Evolutionary conservation across 177 flowering plant genomes (phyloP), one percentile per base, ranked within the genome.

Genomic region (Tripterygium wilfordii): DNA sequence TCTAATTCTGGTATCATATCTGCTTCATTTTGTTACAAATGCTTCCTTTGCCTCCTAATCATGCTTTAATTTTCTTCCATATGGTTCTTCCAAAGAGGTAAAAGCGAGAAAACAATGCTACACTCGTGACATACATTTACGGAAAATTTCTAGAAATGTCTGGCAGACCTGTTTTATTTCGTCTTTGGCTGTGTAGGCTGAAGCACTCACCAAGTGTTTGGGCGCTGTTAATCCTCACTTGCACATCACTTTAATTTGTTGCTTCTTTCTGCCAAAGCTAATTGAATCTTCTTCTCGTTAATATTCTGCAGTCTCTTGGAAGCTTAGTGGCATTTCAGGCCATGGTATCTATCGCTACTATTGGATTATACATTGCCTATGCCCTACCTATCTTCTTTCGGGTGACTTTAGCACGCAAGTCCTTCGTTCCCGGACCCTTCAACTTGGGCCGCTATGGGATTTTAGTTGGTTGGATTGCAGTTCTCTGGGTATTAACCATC

Each of bases 341-440:
- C 6, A 92, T 92, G 96, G 96, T 86, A 28, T 92, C 96, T 2
- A 89, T 89, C 54, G 96, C 95, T 31, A 84, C 89, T 1, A 82
- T 92, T 25, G 91, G 89, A 27, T 78, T 89, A 35, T 89, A 92
- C 77, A 86, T 89, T 32, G 91, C 94, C 1, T 89, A 92, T 62
- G 96, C 91, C 4, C 46, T 89, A 20, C 96, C 96, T 14, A 84
- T 89, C 48, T 75, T 86, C 55, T 82, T 84, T 37, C 56, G 96
- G 53, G 89, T 92, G 58, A 92, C 96, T 9, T 49, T 89, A 53
- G 94, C 91, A 8, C 81, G 88, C n/a, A 75, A 75, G n/a, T 62
- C 79, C 5, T 92, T 92, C 36, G 43, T 51, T 42, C 88, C 76
- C 5, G 96, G 96, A 18, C 97, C 97, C 3, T 92, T 82, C 78